Conservation (phyloP, 1,284 basidiomycete species). For the Volvariella surrecta region DNA sequence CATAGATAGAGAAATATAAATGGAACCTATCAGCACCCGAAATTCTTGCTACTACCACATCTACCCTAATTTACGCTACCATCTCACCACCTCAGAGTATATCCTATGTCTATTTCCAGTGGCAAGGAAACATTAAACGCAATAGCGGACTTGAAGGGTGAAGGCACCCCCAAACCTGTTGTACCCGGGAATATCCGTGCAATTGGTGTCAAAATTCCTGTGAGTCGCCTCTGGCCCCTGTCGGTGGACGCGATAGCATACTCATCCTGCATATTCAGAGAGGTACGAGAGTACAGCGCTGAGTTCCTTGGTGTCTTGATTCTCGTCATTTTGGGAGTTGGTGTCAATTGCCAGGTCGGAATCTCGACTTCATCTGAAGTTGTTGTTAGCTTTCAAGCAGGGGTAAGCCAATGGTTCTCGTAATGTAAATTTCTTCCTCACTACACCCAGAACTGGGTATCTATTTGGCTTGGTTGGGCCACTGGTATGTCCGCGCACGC, state of each 20-base stretch:
- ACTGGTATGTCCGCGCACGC: constrained; percentile 26
- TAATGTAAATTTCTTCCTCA: neutral
- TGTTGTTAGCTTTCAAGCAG: constrained; percentile 34
- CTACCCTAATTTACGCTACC: no score
- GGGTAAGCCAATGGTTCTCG: constrained; percentile 30
- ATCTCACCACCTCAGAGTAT: no score
- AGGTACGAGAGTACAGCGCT: no score
- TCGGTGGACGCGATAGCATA: no score
- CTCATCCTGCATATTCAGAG: no score
- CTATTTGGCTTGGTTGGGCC: constrained; percentile 53
- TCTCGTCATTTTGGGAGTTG: constrained; percentile 52
- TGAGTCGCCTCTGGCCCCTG: no score
- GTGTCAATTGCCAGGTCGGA: constrained; percentile 46
- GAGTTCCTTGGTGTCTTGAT: constrained; percentile 59
- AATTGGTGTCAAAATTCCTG: no score
- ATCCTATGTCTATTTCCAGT: constrained; percentile 1
- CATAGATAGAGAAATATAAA: no score
- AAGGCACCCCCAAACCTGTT: constrained; percentile 46
- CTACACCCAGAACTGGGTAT: constrained; percentile 35
- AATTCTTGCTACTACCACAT: no score
- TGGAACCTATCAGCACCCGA: no score
- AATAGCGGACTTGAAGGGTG: constrained; percentile 10
- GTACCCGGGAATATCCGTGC: no score
- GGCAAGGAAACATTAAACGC: constrained; percentile 4
- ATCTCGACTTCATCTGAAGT: constrained; percentile 39